These are phyloP conservation scores for Parathielavia appendiculata DNA, from an alignment of 495 filamentous ascomycete genomes.

Conservation along the genomic window DNA sequence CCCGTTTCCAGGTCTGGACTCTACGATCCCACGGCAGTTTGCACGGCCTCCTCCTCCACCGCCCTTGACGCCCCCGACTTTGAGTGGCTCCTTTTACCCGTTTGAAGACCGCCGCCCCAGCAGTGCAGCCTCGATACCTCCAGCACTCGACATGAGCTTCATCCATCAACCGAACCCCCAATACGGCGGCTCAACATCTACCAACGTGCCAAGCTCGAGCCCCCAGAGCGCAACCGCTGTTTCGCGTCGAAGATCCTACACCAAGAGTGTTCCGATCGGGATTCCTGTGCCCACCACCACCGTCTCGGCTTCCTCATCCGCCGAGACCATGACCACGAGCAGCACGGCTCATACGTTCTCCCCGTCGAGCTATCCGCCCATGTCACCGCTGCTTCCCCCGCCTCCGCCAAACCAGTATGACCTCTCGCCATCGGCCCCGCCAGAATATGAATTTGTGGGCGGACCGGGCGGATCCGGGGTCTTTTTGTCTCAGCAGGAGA, in stretches of 20 bases:
- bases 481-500: conserved; percentile 24
- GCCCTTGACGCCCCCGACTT: conserved; percentile 38
- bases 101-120: conserved; percentile 40
- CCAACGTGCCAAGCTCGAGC: conserved; percentile 24
- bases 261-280: conserved; percentile 36
- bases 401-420: conserved; percentile 25
- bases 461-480: conserved; percentile 27
- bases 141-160: conserved; percentile 36
- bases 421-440: conserved; percentile 19
- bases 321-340: conserved; percentile 21
- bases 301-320: conserved; percentile 15
- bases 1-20: conserved; percentile 13
- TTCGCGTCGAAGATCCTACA: conserved; percentile 41
- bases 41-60: conserved; percentile 35
- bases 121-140: conserved; percentile 35
- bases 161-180: conserved; percentile 40
- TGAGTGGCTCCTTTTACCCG: conserved; percentile 28
- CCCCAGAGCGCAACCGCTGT: conserved; percentile 27
- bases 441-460: conserved; percentile 29
- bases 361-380: conserved; percentile 43
- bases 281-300: conserved; percentile 23
- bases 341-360: conserved; percentile 26
- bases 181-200: conserved; percentile 34
- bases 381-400: conserved; percentile 38
- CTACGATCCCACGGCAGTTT: conserved; percentile 23